phyloP scores from a whole-genome alignment of 306 rosid genomes.

The Fragaria iinumae region DNA sequence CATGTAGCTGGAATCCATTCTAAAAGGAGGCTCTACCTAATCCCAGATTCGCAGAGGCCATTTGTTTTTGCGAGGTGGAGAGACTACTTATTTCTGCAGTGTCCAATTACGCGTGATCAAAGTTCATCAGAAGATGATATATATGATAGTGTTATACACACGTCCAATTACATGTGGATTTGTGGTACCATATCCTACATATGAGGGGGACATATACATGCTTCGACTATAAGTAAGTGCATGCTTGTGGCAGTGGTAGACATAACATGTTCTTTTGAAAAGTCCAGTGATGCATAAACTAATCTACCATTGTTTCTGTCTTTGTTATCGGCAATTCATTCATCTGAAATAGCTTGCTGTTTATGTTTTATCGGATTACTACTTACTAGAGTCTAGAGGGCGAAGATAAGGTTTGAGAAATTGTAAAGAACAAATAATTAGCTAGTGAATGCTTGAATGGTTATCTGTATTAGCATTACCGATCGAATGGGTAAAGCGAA shows the following conservation, averaged over 20 bases:
- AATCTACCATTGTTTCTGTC: not conserved
- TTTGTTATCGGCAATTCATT: not conserved
- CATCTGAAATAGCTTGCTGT: not conserved
- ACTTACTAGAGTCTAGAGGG: not conserved
- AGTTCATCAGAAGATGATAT: not conserved
- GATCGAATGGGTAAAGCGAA: no score
- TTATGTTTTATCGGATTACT: not conserved
- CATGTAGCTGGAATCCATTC: constrained; percentile 7
- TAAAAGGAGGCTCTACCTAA: constrained; percentile 11
- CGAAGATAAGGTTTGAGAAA: not conserved
- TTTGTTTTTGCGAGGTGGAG: not conserved
- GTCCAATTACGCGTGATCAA: not conserved
- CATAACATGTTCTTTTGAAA: not conserved
- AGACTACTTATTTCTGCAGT: not conserved
- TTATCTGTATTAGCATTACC: no score
- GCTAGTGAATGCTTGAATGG: no score
- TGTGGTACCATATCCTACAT: constrained; percentile 2
- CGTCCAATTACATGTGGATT: constrained; percentile 1
- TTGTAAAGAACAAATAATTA: no score
- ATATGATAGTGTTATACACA: not conserved
- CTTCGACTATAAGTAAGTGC: constrained; percentile 3
- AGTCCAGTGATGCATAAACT: not conserved
- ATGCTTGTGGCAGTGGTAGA: not conserved
- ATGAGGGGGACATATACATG: not conserved
- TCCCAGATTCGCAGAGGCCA: not conserved